These are phyloP conservation scores for Lactarius tabidus DNA, from an alignment of 768 basidiomycete species.

Conservation along the genomic window DNA sequence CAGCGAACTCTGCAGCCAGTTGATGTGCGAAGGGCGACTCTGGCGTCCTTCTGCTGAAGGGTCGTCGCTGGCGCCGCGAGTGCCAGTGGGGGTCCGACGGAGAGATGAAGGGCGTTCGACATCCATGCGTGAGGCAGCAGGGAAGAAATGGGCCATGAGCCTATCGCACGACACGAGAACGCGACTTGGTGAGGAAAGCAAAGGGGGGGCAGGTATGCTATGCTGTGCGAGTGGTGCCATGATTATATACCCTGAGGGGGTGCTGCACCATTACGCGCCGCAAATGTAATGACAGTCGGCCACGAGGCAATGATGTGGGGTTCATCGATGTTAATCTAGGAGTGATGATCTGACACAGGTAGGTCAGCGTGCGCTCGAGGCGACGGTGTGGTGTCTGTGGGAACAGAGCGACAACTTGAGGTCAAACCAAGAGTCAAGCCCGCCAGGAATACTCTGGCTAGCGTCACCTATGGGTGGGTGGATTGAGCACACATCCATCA, in stretches of 20 bases:
- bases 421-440: too few species aligned
- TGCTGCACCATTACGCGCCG: conserved; percentile 12
- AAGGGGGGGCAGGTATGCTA: conserved; percentile 6
- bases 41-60: conserved; percentile 10
- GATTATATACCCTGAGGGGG: conserved; percentile 15
- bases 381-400: neutral
- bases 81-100: conserved; percentile 18
- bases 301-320: conserved; percentile 18
- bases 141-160: conserved; percentile 25
- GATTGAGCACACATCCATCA: conserved; percentile 4
- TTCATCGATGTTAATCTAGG: neutral
- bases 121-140: conserved; percentile 19
- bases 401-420: neutral
- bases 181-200: conserved; percentile 5
- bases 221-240: conserved; percentile 6
- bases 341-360: neutral
- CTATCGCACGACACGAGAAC: conserved; percentile 13
- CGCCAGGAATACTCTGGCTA: neutral
- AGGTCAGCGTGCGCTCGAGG: neutral
- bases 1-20: conserved; percentile 20
- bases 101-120: conserved; percentile 17
- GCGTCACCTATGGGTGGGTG: neutral
- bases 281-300: conserved; percentile 2
- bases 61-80: conserved; percentile 10
- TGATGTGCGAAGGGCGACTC: conserved; percentile 23